A percentile compares a stretch with the other conserved stretches of the same genome.
Evolutionary conservation across 2,329 filamentous ascomycete species (phyloP).

Genomic region (Cordyceps cateniannulata): DNA sequence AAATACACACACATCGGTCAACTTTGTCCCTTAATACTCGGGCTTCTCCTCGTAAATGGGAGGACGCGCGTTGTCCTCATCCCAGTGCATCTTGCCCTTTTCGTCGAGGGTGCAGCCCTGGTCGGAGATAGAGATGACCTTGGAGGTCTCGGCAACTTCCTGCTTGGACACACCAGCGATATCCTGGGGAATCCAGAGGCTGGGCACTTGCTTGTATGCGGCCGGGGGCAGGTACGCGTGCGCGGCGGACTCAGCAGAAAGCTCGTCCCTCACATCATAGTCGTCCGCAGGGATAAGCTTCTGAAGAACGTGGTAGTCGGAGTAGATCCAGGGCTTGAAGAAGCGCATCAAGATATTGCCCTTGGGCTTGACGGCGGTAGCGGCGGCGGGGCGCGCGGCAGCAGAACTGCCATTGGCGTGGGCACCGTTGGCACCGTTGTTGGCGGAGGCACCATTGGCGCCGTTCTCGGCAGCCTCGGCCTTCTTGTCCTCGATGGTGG

Average conservation of each 20-base stretch:
- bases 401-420: slow-evolving; percentile 24
- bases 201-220: slow-evolving; percentile 52
- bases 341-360: slow-evolving; percentile 51
- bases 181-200: slow-evolving; percentile 73
- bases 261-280: slow-evolving; percentile 43
- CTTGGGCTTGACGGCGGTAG: slow-evolving; percentile 32
- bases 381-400: slow-evolving; percentile 16
- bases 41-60: slow-evolving; percentile 40
- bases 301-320: slow-evolving; percentile 65
- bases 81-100: slow-evolving; percentile 45
- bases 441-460: slow-evolving; percentile 13
- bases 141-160: slow-evolving; percentile 60
- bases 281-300: slow-evolving; percentile 58
- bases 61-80: slow-evolving; percentile 34
- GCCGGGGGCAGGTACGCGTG: slow-evolving; percentile 70
- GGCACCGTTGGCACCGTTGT: slow-evolving; percentile 15
- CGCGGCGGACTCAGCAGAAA: slow-evolving; percentile 54
- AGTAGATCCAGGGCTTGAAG: slow-evolving; percentile 70
- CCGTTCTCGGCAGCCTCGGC: slow-evolving; percentile 16
- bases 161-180: slow-evolving; percentile 61
- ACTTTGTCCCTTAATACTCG: slow-evolving; percentile 29
- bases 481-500: slow-evolving; percentile 18
- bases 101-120: slow-evolving; percentile 64
- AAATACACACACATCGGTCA: neutral
- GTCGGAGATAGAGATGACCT: slow-evolving; percentile 65